Evolutionary conservation across 2,329 filamentous ascomycete species (phyloP), one percentile per base, ranked within the genome.

Genomic region (Stachybotrys chlorohalonatus): DNA sequence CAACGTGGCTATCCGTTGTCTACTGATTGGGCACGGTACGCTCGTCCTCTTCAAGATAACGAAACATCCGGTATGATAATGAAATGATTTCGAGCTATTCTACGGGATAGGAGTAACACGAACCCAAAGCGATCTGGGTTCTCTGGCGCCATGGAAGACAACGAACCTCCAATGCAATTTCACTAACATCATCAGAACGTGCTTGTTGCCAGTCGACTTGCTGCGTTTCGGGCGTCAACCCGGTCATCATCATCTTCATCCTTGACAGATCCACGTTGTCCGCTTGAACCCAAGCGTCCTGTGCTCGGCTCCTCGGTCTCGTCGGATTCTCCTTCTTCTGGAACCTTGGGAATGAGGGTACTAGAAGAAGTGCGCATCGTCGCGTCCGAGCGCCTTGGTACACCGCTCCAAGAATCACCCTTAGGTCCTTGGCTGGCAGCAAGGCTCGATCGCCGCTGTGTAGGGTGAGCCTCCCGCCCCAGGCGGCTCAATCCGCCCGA

Each of bases 351-450:
- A 59, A 85, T 81, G 59, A 89, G 81, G 66, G 84, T 88, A 51
- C 87, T 85, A 54, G 87, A 90, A 60, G 92, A 79, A 66, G 86
- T 92, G 63, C 91, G 81, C 65, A 82, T 87, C 54, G 90, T 73
- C n/a, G 85, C 86, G 63, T 95, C 90, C 32, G 86, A 84, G 54
- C 89, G 82, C 58, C 94, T 82, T 42, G 92, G 90, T 31, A 96
- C 91, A 55, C 94, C 94, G 64, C 90, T 96, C 94, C 94, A 99
- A 15, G 94, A 87, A 70, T 99, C 94, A n/a, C 94, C 94, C 74
- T 95, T 95, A 52, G 94, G 93, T 0, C 94, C 94, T 72, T 99
- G 94, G 64, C 89, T 94, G 50, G 89, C 89, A 15, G 89, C 89
- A 60, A 96, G 73, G 70, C 84, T 93, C 31, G 86, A 73, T 57